phyloP scores from a whole-genome alignment of 495 filamentous ascomycete genomes.

The Neurospora sp. region DNA sequence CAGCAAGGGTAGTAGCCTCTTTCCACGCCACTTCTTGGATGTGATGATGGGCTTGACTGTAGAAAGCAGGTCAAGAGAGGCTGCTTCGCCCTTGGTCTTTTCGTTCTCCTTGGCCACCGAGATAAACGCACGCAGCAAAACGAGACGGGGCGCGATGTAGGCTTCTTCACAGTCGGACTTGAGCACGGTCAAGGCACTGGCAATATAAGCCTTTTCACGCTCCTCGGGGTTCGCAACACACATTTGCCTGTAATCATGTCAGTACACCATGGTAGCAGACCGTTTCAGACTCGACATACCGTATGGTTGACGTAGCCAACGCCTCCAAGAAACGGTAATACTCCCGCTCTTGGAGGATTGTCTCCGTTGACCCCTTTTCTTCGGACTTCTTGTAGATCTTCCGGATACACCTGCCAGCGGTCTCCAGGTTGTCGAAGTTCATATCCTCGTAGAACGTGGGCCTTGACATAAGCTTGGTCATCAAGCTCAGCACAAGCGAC shows the following conservation, averaged over 20 bases:
- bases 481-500: conserved; percentile 30
- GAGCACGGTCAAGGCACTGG: conserved; percentile 14
- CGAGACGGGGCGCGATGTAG: conserved; percentile 10
- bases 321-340: conserved; percentile 19
- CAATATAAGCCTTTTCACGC: conserved; percentile 25
- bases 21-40: conserved; percentile 7
- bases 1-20: conserved; percentile 8
- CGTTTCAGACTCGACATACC: conserved; percentile 10
- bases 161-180: conserved; percentile 14
- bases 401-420: conserved; percentile 12
- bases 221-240: conserved; percentile 21
- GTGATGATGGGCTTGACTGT: conserved; percentile 1
- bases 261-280: neutral
- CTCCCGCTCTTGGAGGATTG: conserved; percentile 2
- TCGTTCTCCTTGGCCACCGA: neutral
- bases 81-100: neutral
- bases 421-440: conserved; percentile 18
- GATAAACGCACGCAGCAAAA: conserved; percentile 13
- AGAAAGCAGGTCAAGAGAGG: conserved; percentile 3
- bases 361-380: conserved; percentile 2
- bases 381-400: conserved; percentile 6
- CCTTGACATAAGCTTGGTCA: conserved; percentile 36
- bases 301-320: conserved; percentile 18
- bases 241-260: conserved; percentile 21
- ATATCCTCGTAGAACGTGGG: conserved; percentile 39